These are phyloP conservation scores for Nigrospora osmanthi DNA, from an alignment of 2,329 filamentous ascomycete genomes.

Conservation along the genomic window DNA sequence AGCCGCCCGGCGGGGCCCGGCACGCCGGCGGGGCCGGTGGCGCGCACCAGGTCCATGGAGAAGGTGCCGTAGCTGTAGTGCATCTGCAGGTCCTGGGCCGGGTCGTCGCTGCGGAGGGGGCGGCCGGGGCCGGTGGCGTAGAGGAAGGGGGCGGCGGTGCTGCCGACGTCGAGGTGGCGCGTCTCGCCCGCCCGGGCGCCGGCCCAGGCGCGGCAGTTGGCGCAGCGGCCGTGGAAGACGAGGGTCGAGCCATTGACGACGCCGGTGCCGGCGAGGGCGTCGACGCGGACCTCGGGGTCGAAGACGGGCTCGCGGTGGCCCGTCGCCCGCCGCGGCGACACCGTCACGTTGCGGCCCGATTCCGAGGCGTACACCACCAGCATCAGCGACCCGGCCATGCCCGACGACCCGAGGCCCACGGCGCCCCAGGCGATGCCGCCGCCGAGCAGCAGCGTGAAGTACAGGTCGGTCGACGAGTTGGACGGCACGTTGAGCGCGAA, in stretches of 20 bases:
- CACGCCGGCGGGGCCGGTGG: conserved; percentile 34
- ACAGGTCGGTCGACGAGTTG: conserved; percentile 41
- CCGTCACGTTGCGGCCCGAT: conserved; percentile 40
- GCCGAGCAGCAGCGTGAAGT: conserved; percentile 44
- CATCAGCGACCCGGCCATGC: conserved; percentile 44
- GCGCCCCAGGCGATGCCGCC: conserved; percentile 41
- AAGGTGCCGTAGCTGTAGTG: conserved; percentile 49
- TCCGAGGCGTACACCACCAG: conserved; percentile 45
- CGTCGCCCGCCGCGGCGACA: conserved; percentile 44
- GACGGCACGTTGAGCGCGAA: conserved; percentile 71
- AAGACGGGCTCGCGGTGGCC: conserved; percentile 45
- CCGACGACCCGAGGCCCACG: conserved; percentile 43
- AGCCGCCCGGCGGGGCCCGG: conserved; percentile 29
- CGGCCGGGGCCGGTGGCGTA: conserved; percentile 47
- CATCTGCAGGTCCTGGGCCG: conserved; percentile 36
- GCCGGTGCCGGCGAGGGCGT: conserved; percentile 37
- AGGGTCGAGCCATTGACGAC: conserved; percentile 34
- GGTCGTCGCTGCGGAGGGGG: conserved; percentile 31
- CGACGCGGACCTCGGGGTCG: conserved; percentile 32
- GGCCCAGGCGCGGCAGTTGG: conserved; percentile 44
- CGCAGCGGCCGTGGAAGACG: conserved; percentile 44
- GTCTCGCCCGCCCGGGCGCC: conserved; percentile 18
- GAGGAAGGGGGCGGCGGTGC: conserved; percentile 39
- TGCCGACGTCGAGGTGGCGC: conserved; percentile 38
- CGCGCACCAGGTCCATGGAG: conserved; percentile 44